Evolutionary conservation across 1,139 yeast species (phyloP), one percentile per base, ranked within the genome.

Genomic region (Pichia cactophila): DNA sequence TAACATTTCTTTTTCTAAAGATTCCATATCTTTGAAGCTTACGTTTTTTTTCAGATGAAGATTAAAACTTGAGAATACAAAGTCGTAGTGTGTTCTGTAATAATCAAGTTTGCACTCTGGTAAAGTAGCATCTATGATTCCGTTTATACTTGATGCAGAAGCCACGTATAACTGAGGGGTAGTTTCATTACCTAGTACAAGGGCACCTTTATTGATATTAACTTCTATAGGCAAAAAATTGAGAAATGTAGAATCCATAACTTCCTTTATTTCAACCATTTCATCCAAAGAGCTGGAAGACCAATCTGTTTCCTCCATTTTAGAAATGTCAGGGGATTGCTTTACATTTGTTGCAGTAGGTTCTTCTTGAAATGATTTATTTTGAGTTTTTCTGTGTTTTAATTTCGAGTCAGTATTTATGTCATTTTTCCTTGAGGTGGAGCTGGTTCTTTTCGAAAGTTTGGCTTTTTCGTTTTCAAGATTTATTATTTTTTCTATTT

Each of bases 151-250:
- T 9, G 75, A 71, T 59, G 75, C 84, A 10, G 88, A 81, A 6
- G 77, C 70, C 2, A 88, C 81, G 44, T 86, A 56, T 12, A 92
- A 68, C 0, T 90, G 78, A 1, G 95, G 86, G 0, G 96, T 88
- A 12, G 79, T 74, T 49, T 77, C 71, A 64, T 89, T 90, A 8
- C 98, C 98, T 36, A 88, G 60, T 1, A 88, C 83, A 36, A 87
- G 52, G 0, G 95, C 85, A 1, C 92, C 90, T 50, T 79, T 83
- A 44, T 73, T 75, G 8, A 65, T 53, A 12, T 52, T 49, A 1
- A 65, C 26, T 3, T 56, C 52, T 17, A 65, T 47, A 2, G 69
- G 69, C 8, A 64, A 45, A n/a, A 86, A 68, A 28, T 53, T 50
- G 14, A 61, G 48, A 28, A 58, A 46, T 12, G 44, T 43, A 8